Percentiles rank a stretch among this genome's conserved stretches.
These are phyloP conservation scores for Neonectria punicea DNA, from an alignment of 2,329 filamentous ascomycete species.

Conservation along the genomic window DNA sequence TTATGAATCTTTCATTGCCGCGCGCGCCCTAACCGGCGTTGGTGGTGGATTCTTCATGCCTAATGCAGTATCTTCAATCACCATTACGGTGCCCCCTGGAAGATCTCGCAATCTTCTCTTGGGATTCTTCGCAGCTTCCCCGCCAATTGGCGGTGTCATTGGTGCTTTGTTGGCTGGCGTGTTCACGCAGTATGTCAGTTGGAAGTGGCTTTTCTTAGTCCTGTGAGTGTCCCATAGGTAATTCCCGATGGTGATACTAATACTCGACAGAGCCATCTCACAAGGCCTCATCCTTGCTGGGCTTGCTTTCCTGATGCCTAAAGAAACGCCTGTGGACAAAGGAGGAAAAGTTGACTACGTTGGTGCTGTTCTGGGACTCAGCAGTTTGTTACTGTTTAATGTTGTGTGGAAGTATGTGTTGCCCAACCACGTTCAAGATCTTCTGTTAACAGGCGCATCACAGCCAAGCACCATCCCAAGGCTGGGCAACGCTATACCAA, in stretches of 20 bases:
- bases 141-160: slow-evolving; percentile 56
- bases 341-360: slow-evolving; percentile 46
- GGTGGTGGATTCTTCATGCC: slow-evolving; percentile 63
- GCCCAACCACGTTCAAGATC: too few species aligned
- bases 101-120: slow-evolving; percentile 38
- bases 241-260: not conserved
- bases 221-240: slow-evolving; percentile 41
- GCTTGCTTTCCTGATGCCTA: slow-evolving; percentile 22
- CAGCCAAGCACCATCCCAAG: slow-evolving; percentile 55
- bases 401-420: slow-evolving; percentile 60
- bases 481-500: slow-evolving; percentile 56
- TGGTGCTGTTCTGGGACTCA: slow-evolving; percentile 52
- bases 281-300: slow-evolving; percentile 18
- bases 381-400: slow-evolving; percentile 58
- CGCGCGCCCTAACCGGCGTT: slow-evolving; percentile 58
- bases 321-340: slow-evolving; percentile 38
- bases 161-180: slow-evolving; percentile 55
- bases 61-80: slow-evolving; percentile 63
- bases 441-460: not conserved
- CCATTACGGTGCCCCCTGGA: slow-evolving; percentile 59
- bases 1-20: slow-evolving; percentile 54
- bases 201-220: slow-evolving; percentile 55
- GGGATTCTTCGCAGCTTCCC: slow-evolving; percentile 31
- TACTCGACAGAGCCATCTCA: slow-evolving; percentile 15
- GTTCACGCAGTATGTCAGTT: slow-evolving; percentile 43